Conservation (phyloP, 2,329 filamentous ascomycete genomes). For the Coniochaeta pulveracea region DNA sequence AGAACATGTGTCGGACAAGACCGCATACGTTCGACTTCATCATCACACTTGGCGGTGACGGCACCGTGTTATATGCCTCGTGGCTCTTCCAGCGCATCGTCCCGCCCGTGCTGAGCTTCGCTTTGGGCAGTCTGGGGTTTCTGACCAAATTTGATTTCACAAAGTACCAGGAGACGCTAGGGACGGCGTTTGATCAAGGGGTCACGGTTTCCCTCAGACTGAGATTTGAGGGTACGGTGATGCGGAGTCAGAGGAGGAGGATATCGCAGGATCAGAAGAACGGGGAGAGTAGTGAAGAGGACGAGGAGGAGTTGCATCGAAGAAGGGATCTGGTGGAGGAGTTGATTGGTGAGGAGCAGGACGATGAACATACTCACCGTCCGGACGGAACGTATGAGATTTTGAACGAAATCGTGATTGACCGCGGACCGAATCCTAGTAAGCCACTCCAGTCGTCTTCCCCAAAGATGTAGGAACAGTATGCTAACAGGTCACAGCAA, state of each 20-base stretch:
- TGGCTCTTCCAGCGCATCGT: constrained; percentile 96
- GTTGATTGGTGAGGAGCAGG: constrained; percentile 73
- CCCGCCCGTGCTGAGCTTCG: constrained; percentile 84
- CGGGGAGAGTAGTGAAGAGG: constrained; percentile 16
- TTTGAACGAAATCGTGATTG: constrained; percentile 92
- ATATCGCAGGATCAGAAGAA: constrained; percentile 5
- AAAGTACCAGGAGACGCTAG: constrained; percentile 57
- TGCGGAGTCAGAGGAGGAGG: constrained; percentile 55
- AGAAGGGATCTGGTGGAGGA: constrained; percentile 74
- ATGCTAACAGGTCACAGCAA: constrained; percentile 39
- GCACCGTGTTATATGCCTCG: constrained; percentile 91
- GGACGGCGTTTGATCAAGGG: constrained; percentile 64
- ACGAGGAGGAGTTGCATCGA: constrained; percentile 24
- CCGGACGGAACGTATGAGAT: constrained; percentile 83
- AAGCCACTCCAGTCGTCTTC: constrained; percentile 22
- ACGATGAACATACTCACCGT: constrained; percentile 73
- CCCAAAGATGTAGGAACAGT: constrained; percentile 5
- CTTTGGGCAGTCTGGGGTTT: constrained; percentile 85
- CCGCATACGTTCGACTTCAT: constrained; percentile 92
- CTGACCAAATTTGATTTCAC: constrained; percentile 93
- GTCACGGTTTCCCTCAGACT: constrained; percentile 80
- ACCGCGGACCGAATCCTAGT: constrained; percentile 88
- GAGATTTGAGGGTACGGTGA: constrained; percentile 86
- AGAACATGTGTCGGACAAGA: constrained; percentile 61
- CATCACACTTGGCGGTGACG: constrained; percentile 84